phyloP scores from a whole-genome alignment of 495 filamentous ascomycete genomes.

The Pseudevernia furfuracea region DNA sequence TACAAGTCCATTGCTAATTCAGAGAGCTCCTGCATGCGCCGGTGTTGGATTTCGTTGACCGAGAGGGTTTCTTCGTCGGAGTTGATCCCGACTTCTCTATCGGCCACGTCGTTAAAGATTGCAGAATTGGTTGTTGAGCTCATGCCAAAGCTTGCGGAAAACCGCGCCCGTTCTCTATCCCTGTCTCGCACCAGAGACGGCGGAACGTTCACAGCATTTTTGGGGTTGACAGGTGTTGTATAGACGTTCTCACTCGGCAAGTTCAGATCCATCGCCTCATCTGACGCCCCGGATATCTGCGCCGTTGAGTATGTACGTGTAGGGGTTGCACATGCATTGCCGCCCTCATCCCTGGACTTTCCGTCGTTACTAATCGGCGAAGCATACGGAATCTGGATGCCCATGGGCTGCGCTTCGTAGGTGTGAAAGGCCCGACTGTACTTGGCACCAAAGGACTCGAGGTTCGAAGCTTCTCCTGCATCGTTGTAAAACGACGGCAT shows the following conservation, averaged over 20 bases:
- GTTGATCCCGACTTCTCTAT: neutral
- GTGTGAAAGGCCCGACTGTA: conserved; percentile 8
- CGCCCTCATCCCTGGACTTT: neutral
- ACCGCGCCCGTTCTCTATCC: neutral
- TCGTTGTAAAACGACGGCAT: conserved; percentile 2
- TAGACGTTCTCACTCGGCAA: neutral
- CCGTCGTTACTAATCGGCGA: neutral
- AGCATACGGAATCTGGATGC: neutral
- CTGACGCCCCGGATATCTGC: neutral
- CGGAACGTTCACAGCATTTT: neutral
- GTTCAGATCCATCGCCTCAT: conserved; percentile 7
- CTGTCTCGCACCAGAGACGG: neutral
- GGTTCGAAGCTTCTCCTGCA: neutral
- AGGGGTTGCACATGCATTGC: neutral
- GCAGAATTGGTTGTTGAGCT: neutral
- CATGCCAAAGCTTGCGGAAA: neutral
- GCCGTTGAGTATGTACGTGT: neutral
- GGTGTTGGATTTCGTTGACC: conserved; percentile 5
- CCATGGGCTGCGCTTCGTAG: conserved; percentile 10
- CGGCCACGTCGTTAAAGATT: neutral
- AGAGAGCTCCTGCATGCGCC: conserved; percentile 13
- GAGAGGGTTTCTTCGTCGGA: neutral
- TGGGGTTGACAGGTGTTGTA: neutral
- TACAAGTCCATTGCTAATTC: conserved; percentile 10
- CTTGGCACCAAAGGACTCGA: conserved; percentile 4